These are phyloP conservation scores for Boletus smithii DNA, from an alignment of 1,284 basidiomycete species.

Conservation along the genomic window DNA sequence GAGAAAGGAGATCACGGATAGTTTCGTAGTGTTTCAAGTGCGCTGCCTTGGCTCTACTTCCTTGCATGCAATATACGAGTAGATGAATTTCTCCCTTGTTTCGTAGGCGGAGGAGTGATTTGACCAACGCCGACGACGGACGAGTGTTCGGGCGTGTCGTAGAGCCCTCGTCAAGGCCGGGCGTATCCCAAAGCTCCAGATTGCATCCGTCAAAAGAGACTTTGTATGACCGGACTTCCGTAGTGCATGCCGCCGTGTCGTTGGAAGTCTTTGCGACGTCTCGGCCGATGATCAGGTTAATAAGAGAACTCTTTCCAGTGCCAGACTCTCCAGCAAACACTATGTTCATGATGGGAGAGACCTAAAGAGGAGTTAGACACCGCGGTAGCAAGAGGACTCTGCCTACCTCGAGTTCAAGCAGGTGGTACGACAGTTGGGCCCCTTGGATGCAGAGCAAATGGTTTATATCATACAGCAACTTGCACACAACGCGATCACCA, in stretches of 20 bases:
- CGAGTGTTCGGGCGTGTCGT: constrained; percentile 1
- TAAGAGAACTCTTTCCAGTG: constrained; percentile 25
- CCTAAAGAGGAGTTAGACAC: constrained; percentile 4
- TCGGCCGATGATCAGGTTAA: constrained; percentile 19
- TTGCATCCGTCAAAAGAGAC: constrained; percentile 10
- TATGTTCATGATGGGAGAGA: constrained; percentile 24
- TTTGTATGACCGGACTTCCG: constrained; percentile 7
- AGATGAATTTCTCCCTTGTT: constrained; percentile 17
- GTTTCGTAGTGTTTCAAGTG: constrained; percentile 20
- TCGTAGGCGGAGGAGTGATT: constrained; percentile 9
- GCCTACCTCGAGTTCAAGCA: constrained; percentile 6
- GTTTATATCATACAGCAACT: background rate
- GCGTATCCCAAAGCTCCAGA: constrained; percentile 21
- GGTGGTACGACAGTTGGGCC: background rate
- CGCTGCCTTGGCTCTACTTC: constrained; percentile 13
- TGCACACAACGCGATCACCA: background rate
- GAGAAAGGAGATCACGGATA: constrained; percentile 13
- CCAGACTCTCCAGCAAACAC: constrained; percentile 24
- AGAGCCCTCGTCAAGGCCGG: constrained; percentile 18
- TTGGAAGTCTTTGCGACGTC: constrained; percentile 18
- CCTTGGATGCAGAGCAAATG: background rate
- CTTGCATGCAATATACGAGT: constrained; percentile 23
- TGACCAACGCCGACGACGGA: constrained; percentile 6
- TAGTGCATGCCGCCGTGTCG: constrained; percentile 18
- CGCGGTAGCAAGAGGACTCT: background rate